Conservation (phyloP, 2,329 filamentous ascomycete species). For the Aspergillus pseudotamarii region DNA sequence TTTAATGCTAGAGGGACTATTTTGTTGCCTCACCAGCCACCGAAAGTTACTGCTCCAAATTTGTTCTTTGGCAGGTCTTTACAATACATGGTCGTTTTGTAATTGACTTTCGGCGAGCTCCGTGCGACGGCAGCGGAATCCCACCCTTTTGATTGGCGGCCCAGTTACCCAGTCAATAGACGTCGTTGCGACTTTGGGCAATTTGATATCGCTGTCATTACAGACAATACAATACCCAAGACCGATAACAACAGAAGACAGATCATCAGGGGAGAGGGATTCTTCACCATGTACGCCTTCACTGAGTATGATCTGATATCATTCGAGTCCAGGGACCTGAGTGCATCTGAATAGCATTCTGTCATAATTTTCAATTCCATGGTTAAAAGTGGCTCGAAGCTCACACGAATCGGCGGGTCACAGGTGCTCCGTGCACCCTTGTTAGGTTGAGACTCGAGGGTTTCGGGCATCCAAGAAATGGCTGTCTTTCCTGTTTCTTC, state of each 20-base stretch:
- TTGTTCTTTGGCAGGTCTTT: neutral
- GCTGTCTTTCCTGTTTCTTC: neutral
- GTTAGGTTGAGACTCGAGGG: neutral
- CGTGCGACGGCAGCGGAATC: slow-evolving; percentile 12
- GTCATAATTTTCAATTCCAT: neutral
- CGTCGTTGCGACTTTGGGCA: slow-evolving; percentile 1
- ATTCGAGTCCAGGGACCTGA: neutral
- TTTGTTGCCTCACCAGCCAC: neutral
- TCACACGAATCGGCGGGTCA: neutral
- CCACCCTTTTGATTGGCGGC: slow-evolving; percentile 15
- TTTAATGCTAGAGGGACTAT: neutral
- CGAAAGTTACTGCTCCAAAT: neutral
- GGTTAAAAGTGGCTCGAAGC: neutral
- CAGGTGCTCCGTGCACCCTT: neutral
- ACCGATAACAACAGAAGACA: neutral
- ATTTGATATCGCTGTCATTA: neutral
- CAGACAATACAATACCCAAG: slow-evolving; percentile 3
- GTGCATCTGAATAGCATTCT: neutral
- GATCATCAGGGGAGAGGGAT: neutral
- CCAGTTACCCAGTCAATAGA: slow-evolving; percentile 8
- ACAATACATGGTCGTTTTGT: slow-evolving; percentile 14
- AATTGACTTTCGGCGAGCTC: slow-evolving; percentile 18
- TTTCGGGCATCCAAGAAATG: neutral
- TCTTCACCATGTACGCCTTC: neutral
- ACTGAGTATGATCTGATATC: neutral